Evolutionary conservation across 2,329 filamentous ascomycete species (phyloP).

Genomic region (Ceratocystis colombiana): DNA sequence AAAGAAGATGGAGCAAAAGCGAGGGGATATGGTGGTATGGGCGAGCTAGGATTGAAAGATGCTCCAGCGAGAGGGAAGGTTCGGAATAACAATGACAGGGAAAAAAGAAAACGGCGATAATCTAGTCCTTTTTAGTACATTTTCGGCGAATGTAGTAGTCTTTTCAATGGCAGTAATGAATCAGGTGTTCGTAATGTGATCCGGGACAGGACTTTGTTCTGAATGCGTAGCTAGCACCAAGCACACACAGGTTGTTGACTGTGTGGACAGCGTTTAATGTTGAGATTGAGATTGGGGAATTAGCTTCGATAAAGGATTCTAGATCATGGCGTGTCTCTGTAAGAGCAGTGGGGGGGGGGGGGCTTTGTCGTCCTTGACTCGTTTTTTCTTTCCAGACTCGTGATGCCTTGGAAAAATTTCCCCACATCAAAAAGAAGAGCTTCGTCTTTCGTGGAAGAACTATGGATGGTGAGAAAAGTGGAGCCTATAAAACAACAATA

Average conservation of each 20-base stretch:
- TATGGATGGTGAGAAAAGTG: neutral
- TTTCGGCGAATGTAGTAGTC: neutral
- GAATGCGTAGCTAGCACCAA: neutral
- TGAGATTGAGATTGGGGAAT: no score
- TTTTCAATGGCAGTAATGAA: neutral
- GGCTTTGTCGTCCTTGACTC: neutral
- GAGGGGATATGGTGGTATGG: neutral
- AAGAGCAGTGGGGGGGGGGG: neutral
- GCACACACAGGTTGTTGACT: neutral
- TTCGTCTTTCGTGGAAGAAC: slow-evolving; percentile 9
- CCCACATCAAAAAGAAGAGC: slow-evolving; percentile 15
- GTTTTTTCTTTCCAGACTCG: neutral
- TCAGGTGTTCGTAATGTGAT: no score
- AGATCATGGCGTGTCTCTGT: neutral
- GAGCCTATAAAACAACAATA: neutral
- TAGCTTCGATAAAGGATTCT: neutral
- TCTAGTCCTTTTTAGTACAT: neutral
- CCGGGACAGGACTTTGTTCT: neutral
- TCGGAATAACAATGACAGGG: neutral
- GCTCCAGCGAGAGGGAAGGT: neutral
- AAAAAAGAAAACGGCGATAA: neutral
- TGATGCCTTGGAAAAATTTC: slow-evolving; percentile 5
- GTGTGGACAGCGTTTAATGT: neutral
- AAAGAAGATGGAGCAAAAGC: no score
- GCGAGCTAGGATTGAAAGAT: neutral